Percentiles rank a stretch among this genome's conserved stretches.
These are phyloP conservation scores for Filobasidium wieringae DNA, from an alignment of 768 basidiomycete species.

Conservation along the genomic window DNA sequence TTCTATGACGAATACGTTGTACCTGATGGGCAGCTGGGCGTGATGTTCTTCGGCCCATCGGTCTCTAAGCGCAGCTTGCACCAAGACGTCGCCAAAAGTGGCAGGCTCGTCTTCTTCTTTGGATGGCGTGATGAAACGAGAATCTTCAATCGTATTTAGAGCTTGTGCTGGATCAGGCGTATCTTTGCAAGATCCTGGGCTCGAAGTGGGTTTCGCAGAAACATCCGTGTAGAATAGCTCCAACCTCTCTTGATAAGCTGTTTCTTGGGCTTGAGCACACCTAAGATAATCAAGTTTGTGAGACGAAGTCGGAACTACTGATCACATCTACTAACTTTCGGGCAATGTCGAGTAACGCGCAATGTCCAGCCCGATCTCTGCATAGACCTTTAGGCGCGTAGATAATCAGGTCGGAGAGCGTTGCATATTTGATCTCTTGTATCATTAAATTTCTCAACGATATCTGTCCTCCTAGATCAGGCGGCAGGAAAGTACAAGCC, in stretches of 20 bases:
- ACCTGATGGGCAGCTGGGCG: constrained; percentile 26
- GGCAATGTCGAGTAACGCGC: constrained; percentile 25
- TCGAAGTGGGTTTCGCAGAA: too few species aligned
- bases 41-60: constrained; percentile 4
- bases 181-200: too few species aligned
- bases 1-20: constrained; percentile 37
- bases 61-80: background rate
- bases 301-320: background rate
- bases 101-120: background rate
- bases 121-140: background rate
- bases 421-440: constrained; percentile 39
- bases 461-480: constrained; percentile 28
- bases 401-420: constrained; percentile 37
- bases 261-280: constrained; percentile 34
- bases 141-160: background rate
- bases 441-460: constrained; percentile 37
- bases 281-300: constrained; percentile 5
- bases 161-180: background rate
- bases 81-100: background rate
- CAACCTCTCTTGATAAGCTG: constrained; percentile 26
- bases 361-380: background rate
- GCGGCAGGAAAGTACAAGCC: constrained; percentile 25
- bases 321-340: constrained; percentile 19
- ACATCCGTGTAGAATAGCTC: constrained; percentile 11
- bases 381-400: constrained; percentile 23